Evolutionary conservation across 805 yeast species (phyloP).

Genomic region (Metschnikowia drakensbergensis): DNA sequence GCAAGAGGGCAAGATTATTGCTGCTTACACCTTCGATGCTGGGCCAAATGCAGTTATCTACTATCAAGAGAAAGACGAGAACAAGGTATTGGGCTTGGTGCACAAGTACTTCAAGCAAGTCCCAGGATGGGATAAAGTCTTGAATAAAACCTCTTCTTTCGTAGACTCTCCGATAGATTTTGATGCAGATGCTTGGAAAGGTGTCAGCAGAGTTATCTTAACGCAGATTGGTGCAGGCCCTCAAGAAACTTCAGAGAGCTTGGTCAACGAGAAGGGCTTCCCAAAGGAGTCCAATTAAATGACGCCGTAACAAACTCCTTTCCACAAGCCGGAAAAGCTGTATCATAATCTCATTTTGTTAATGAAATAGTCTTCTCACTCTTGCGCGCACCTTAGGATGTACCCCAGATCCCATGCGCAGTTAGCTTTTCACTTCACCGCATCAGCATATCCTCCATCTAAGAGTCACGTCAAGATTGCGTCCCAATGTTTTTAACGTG

Average conservation of each 20-base stretch:
- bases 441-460: neutral
- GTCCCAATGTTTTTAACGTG: neutral
- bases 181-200: slow-evolving; percentile 53
- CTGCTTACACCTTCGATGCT: slow-evolving; percentile 97
- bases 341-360: neutral
- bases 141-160: slow-evolving; percentile 14
- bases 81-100: slow-evolving; percentile 66
- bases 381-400: neutral
- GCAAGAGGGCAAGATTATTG: slow-evolving; percentile 61
- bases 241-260: slow-evolving; percentile 49
- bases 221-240: slow-evolving; percentile 92
- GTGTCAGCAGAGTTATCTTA: slow-evolving; percentile 79
- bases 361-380: neutral
- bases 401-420: slow-evolving; percentile 3
- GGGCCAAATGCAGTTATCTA: slow-evolving; percentile 98
- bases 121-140: slow-evolving; percentile 60
- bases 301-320: neutral
- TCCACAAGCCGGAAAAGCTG: neutral
- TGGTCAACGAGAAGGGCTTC: slow-evolving; percentile 57
- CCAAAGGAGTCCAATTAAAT: slow-evolving; percentile 41
- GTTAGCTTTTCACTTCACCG: neutral
- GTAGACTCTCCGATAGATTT: slow-evolving; percentile 33
- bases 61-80: slow-evolving; percentile 73
- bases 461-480: neutral
- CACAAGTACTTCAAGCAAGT: slow-evolving; percentile 55